Base-by-base conservation (phyloP, 1,284 basidiomycete species). In the Boletellus dicymbophilus region DNA sequence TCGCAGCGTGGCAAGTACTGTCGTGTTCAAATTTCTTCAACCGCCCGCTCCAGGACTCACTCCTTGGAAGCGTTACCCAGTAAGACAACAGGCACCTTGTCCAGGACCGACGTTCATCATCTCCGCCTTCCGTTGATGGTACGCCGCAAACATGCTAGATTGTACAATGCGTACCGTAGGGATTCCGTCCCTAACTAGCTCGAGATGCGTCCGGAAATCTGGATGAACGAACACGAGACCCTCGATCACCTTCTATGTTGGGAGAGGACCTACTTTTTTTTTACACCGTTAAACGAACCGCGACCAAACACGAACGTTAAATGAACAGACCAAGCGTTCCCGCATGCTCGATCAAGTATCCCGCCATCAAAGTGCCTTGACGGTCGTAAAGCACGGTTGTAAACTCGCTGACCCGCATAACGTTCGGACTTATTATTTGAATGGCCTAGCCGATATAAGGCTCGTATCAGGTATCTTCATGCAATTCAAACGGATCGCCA, bases 71-170 rank as follows among this genome's bases (percentile, higher is more conserved):
- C 30, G 6, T 37, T 42, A 28, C 58, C 20, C 12, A 42, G 6
- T 6, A 62, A 26, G 9, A 62, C 38, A 1, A 45, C 1, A 0
- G 60, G 62, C 2, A 65, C 44, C 20, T 65, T 62, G 60, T 16
- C 44, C 53, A 0, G 45, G 37, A 6, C 27, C 34, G 5, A 45
- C 36, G 1, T 53, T 46, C n/a, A 31, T 23, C 1, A 5, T 27
- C 34, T 58, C 37, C 13, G 30, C 30, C 31, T 20, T 58, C 60
- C 52, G 55, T 6, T 43, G 34, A 33, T 52, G 58, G 36, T 58
- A 64, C 16, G 58, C 52, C 6, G 39, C 23, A 9, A 64, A 62
- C 7, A 58, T 60, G 25, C 57, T 31, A 37, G 37, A 6, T 23
- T 52, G 58, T 2, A 62, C 44, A 3, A 62, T 25, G 2, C 54